Percentiles rank a stretch among this genome's conserved stretches.
Conservation (phyloP, 345 rosid species). For the Sisymbrium irio region DNA sequence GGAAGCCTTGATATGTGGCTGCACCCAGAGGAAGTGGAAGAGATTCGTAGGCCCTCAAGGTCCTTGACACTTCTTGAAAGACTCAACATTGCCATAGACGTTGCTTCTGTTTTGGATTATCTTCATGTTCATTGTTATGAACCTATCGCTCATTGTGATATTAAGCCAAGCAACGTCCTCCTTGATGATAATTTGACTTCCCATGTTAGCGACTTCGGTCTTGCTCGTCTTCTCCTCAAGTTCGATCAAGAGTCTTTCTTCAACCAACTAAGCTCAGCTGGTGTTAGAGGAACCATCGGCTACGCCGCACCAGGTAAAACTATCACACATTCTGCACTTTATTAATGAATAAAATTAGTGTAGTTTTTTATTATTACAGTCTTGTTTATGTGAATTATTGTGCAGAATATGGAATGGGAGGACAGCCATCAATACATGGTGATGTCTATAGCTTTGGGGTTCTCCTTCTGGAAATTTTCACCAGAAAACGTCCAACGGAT, state of each 20-base stretch:
- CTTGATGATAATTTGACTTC: background rate
- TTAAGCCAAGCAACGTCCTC: background rate
- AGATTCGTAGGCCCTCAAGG: background rate
- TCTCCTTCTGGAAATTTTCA: background rate
- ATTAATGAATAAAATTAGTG: background rate
- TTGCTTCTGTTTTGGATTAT: background rate
- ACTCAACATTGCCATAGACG: background rate
- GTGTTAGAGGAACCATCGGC: background rate
- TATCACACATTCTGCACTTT: background rate
- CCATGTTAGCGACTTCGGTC: background rate
- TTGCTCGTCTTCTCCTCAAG: background rate
- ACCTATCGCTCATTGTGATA: background rate
- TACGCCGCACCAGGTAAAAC: background rate
- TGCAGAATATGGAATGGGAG: background rate
- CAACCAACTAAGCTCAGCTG: background rate
- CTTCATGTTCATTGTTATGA: background rate
- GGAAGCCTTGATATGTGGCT: background rate
- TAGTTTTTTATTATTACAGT: background rate
- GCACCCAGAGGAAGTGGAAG: background rate
- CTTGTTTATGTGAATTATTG: background rate
- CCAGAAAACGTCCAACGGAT: background rate
- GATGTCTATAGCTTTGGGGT: background rate
- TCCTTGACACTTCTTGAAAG: background rate
- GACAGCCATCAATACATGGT: background rate
- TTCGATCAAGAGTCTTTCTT: background rate